Evolutionary conservation across 495 filamentous ascomycete genomes (phyloP), one percentile per base, ranked within the genome.

Genomic region (Trichoderma virens): DNA sequence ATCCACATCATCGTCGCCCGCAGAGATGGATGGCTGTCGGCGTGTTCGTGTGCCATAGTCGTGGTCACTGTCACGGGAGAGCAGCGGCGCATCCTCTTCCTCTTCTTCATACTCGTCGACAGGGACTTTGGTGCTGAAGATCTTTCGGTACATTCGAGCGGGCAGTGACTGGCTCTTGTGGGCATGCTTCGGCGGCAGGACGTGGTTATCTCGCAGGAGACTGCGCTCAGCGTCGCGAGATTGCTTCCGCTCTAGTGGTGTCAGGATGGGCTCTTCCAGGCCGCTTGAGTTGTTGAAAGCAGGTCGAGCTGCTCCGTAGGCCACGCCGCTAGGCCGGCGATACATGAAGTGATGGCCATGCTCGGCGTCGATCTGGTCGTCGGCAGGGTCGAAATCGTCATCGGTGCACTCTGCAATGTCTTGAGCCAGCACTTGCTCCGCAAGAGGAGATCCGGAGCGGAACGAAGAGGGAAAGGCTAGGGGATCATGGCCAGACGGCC

Each of bases 151-250:
- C 41, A 78, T 61, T 51, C 72, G 72, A 14, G 61, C 32, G 61
- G 64, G 66, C 54, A 72, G 61, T 38, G 68, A 4, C 11, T 66
- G 43, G 67, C 59, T 32, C 62, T 66, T 38, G 32, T 61, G 9
- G 5, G 77, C 75, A 69, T 86, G 83, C 67, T 88, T 87, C 18
- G 87, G 83, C 8, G 85, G 82, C 16, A 92, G 82, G 64, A 94
- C 72, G 69, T 88, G 78, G 69, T 93, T 94, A 69, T 96, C 91
- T 61, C 87, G 79, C 31, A 96, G 73, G 47, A 97, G 75, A 64
- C 86, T 85, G 62, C 88, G 79, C 73, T 94, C 91, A 60, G 92
- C 89, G 28, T 84, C 76, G 23, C 87, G 81, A n/a, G 84, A 85
- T 45, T 83, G 78, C 51, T 84, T 78, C 16, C 81, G 80, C 64